A percentile compares a stretch with the other conserved stretches of the same genome.
Evolutionary conservation across 169 alveolate species (phyloP).

Genomic region (Eimeria maxima): DNA sequence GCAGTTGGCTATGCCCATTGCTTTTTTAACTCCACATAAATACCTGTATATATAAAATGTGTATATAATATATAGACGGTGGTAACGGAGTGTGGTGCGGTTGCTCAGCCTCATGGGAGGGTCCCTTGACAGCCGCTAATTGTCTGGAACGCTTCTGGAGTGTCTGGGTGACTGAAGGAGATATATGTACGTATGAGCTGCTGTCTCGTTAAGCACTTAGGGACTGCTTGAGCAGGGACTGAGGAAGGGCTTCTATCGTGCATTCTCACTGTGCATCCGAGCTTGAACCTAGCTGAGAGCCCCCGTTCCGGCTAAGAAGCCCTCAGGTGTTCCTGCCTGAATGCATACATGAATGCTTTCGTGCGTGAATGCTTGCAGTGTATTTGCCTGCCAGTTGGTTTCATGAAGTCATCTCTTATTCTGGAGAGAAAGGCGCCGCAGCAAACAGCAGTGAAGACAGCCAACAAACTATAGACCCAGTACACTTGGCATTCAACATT

Average conservation of each 20-base stretch:
- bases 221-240: no score
- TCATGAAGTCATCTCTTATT: slow-evolving; percentile 80
- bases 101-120: slow-evolving; percentile 54
- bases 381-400: slow-evolving; percentile 84
- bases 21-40: no score
- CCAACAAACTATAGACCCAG: not conserved
- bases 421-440: not conserved
- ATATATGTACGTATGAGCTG: not conserved
- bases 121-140: slow-evolving; percentile 34
- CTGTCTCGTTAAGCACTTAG: no score
- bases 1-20: no score
- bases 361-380: slow-evolving; percentile 45
- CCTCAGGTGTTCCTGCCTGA: not conserved
- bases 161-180: slow-evolving; percentile 67
- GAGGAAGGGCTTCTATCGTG: no score
- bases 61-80: no score
- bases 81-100: not conserved
- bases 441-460: not conserved
- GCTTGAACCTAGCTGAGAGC: no score
- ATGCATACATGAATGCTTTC: not conserved
- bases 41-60: no score
- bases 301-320: not conserved
- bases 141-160: slow-evolving; percentile 44
- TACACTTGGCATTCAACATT: slow-evolving; percentile 66
- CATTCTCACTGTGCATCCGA: not conserved